Evolutionary conservation across 108 stramenopile species (phyloP), one percentile per base, ranked within the genome.

Genomic region (Nitzschia sp.): DNA sequence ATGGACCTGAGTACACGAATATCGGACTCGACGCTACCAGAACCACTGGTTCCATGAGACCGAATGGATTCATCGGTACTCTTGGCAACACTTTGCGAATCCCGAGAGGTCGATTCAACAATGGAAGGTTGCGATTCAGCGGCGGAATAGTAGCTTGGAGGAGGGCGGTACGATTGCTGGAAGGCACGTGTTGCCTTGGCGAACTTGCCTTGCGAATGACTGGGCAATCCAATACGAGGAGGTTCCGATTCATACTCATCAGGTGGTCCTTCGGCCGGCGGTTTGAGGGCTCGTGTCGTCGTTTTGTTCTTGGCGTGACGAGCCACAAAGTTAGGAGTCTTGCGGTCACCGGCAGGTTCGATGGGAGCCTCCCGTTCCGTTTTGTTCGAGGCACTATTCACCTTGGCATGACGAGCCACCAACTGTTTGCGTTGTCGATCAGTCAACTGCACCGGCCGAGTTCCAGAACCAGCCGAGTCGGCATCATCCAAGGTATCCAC

Each of bases 1-100:
- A 75, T 68, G 10, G 66, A 42, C 25, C 61, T 54, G 38, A 75
- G 52, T 39, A 69, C 61, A 0, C 74, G 59, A 56, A 75, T 75
- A 63, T 75, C 74, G 7, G 74, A 75, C 19, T 51, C 67, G 17
- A 69, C 59, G 26, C 67, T 67, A 0, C 53, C 55, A 34, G 54
- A 57, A 0, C 56, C 42, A 7, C 14, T 37, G n/a, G 55, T 57
- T 43, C 55, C 25, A 10, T 29, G 21, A 2, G 53, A 56, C 8
- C 54, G 53, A 11, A 52, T 11, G 39, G 55, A 57, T 11, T 37
- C 55, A 22, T 54, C 53, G 20, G 46, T 17, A 48, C 17, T 48
- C 17, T 48, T 48, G n/a, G n/a, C 46, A 2, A 48, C 46, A 17
- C 46, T 48, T 6, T 15, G n/a, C 14, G 46, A 48, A 48, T 48